Percentiles rank a stretch among this genome's conserved stretches.
phyloP scores from a whole-genome alignment of 2,329 filamentous ascomycete genomes.

The Blastomyces emzantsi region DNA sequence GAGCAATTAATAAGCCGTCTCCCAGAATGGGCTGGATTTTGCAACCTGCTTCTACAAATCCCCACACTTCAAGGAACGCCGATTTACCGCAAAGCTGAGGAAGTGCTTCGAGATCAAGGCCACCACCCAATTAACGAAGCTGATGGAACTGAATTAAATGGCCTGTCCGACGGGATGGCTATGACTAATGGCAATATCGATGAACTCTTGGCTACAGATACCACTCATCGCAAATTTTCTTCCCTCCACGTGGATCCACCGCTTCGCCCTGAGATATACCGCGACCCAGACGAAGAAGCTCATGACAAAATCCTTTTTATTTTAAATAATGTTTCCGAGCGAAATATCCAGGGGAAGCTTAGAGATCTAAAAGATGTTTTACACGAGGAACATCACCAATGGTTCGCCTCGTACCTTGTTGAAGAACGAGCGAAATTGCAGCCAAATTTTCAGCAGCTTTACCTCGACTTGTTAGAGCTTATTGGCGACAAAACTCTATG shows the following conservation, averaged over 20 bases:
- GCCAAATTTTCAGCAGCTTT: conserved; percentile 90
- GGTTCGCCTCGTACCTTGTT: conserved; percentile 93
- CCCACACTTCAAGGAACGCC: conserved; percentile 75
- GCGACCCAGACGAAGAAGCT: conserved; percentile 73
- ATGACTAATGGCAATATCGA: conserved; percentile 64
- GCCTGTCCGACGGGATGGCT: conserved; percentile 36
- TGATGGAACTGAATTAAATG: conserved; percentile 33
- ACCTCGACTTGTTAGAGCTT: conserved; percentile 77
- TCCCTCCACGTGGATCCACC: conserved; percentile 69
- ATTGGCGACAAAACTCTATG: conserved; percentile 73
- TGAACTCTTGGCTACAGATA: conserved; percentile 51
- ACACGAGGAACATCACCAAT: conserved; percentile 75
- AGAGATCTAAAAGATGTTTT: conserved; percentile 70
- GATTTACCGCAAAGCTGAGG: conserved; percentile 71
- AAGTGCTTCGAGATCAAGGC: conserved; percentile 63
- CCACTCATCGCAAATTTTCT: conserved; percentile 61
- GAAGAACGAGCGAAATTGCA: conserved; percentile 96
- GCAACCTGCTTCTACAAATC: conserved; percentile 72
- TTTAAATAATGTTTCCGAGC: conserved; percentile 89
- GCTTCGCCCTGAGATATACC: conserved; percentile 54
- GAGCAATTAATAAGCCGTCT: conserved; percentile 78
- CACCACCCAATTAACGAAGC: conserved; percentile 49
- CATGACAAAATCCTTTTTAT: conserved; percentile 95
- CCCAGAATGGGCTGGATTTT: conserved; percentile 92
- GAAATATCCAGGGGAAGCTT: conserved; percentile 77